Evolutionary conservation across 768 basidiomycete genomes (phyloP).

Genomic region (Auricularia sp.): DNA sequence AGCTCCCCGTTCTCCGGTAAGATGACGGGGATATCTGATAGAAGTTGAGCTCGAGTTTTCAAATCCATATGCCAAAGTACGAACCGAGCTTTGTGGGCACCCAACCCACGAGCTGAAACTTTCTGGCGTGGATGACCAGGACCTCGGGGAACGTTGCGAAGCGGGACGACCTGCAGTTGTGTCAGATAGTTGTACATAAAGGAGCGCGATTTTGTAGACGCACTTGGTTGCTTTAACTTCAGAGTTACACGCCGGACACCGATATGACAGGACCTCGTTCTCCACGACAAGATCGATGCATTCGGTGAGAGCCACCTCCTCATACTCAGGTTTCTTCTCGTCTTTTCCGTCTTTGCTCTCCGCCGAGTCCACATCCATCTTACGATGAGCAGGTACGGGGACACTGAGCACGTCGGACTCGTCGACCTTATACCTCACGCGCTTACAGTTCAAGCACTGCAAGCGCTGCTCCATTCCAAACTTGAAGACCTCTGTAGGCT

Average conservation of each 20-base stretch:
- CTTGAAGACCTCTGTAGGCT: constrained; percentile 67
- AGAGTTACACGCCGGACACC: constrained; percentile 63
- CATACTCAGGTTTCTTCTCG: constrained; percentile 55
- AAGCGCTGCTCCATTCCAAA: constrained; percentile 84
- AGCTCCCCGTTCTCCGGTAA: constrained; percentile 52
- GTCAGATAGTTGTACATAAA: not conserved
- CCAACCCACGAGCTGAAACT: constrained; percentile 94
- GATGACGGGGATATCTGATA: constrained; percentile 72
- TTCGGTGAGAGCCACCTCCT: constrained; percentile 46
- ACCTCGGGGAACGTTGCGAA: constrained; percentile 86
- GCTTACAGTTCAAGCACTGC: constrained; percentile 67
- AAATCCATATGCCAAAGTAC: constrained; percentile 13
- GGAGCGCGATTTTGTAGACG: constrained; percentile 15
- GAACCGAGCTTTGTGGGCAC: constrained; percentile 88
- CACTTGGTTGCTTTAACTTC: constrained; percentile 67
- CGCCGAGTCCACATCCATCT: constrained; percentile 21
- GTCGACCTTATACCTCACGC: constrained; percentile 78
- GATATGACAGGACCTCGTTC: constrained; percentile 66
- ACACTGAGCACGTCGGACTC: constrained; percentile 68
- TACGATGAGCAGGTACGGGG: constrained; percentile 56
- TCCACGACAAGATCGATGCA: constrained; percentile 55
- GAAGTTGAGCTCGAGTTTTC: not conserved
- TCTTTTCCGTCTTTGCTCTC: constrained; percentile 30
- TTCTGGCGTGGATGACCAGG: constrained; percentile 82
- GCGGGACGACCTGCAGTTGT: constrained; percentile 44